Evolutionary conservation across 257 asterid species (phyloP).

Genomic region (Capsicum baccatum): DNA sequence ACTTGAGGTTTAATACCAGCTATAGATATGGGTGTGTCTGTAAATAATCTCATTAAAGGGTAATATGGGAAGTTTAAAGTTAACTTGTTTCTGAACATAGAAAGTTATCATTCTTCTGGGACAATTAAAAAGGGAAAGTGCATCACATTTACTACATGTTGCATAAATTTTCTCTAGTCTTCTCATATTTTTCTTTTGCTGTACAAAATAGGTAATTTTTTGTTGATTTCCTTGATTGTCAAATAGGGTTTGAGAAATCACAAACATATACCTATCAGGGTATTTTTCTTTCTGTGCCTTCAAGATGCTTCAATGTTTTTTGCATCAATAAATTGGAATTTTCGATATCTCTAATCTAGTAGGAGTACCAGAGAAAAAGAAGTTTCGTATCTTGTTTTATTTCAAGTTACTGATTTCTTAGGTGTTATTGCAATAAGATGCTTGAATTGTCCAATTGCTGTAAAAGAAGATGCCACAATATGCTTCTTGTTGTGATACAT

Average conservation of each 20-base stretch:
- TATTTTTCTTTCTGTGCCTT: background rate
- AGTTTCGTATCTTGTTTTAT: background rate
- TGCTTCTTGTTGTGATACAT: background rate
- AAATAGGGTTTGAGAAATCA: constrained; percentile 20
- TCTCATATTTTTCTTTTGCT: background rate
- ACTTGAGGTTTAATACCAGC: background rate
- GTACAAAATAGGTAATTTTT: background rate
- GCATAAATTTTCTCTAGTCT: background rate
- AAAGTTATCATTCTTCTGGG: background rate
- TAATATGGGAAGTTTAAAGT: background rate
- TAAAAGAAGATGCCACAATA: background rate
- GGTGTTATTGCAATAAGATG: background rate
- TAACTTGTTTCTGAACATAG: background rate
- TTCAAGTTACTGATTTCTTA: background rate
- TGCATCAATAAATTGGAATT: constrained; percentile 6
- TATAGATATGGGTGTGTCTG: background rate
- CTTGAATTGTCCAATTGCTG: background rate
- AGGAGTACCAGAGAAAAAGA: background rate
- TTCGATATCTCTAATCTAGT: background rate
- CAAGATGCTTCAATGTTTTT: constrained; percentile 24
- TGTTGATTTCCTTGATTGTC: constrained; percentile 19
- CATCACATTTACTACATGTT: background rate
- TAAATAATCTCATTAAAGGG: background rate
- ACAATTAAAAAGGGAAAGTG: background rate
- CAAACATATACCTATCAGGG: background rate